Evolutionary conservation across 2,329 filamentous ascomycete genomes (phyloP).

Genomic region (Aspergillus pseudoterreus): DNA sequence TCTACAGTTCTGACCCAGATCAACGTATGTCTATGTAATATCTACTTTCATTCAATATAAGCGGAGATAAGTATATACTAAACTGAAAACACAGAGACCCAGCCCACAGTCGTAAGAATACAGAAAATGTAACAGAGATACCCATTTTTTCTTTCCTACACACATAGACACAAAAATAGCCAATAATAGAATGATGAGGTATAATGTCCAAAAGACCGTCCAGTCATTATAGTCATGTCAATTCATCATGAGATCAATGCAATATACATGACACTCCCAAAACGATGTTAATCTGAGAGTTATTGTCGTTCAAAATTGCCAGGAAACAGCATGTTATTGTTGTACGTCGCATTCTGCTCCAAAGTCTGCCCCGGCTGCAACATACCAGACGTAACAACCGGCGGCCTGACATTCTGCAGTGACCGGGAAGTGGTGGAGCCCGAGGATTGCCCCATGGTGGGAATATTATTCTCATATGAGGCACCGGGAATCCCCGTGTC

Average conservation of each 20-base stretch:
- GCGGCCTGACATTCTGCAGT: constrained; percentile 5
- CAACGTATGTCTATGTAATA: too few species aligned
- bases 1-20: too few species aligned
- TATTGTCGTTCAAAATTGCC: constrained; percentile 7
- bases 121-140: too few species aligned
- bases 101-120: too few species aligned
- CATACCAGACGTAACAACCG: constrained; percentile 6
- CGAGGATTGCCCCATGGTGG: constrained; percentile 8
- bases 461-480: constrained; percentile 9
- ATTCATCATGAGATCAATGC: neutral
- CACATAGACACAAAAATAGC: neutral
- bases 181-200: neutral
- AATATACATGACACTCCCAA: neutral
- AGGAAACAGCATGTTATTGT: constrained; percentile 9
- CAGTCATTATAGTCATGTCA: neutral
- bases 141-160: neutral
- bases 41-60: too few species aligned
- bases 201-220: neutral
- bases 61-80: too few species aligned
- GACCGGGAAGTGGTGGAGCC: constrained; percentile 4
- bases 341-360: constrained; percentile 3
- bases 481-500: constrained; percentile 15
- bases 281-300: neutral
- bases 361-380: constrained; percentile 4
- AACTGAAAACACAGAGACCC: too few species aligned